phyloP scores from a whole-genome alignment of 495 filamentous ascomycete genomes.

The Lepraria neglecta region DNA sequence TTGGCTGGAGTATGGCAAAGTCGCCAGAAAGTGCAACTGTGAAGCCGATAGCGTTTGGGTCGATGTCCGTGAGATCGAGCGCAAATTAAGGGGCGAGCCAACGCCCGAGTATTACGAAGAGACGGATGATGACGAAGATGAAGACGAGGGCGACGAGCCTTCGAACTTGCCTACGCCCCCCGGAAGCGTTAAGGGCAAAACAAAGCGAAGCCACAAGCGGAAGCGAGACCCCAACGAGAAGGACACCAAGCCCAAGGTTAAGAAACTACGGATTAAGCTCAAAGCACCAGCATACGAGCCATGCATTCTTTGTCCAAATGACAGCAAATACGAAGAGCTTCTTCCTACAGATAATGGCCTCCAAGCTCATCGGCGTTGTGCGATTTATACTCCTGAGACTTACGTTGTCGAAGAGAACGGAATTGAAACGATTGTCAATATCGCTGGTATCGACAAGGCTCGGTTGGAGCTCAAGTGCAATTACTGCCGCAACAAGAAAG shows the following conservation, averaged over 20 bases:
- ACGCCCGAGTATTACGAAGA: conserved; percentile 83
- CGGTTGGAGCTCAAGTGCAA: conserved; percentile 87
- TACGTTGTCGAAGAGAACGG: conserved; percentile 68
- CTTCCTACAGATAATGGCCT: conserved; percentile 82
- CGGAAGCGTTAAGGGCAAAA: conserved; percentile 59
- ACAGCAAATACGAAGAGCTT: conserved; percentile 76
- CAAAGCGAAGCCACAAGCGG: conserved; percentile 51
- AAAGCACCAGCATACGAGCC: conserved; percentile 68
- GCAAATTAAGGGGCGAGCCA: conserved; percentile 83
- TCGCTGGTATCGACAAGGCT: conserved; percentile 75
- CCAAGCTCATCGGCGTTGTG: conserved; percentile 83
- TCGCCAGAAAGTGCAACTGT: conserved; percentile 97
- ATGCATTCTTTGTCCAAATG: conserved; percentile 92
- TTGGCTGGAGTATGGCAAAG: conserved; percentile 90
- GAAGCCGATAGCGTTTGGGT: conserved; percentile 97
- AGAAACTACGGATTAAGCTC: conserved; percentile 64
- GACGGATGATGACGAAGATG: conserved; percentile 64
- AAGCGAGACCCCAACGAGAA: conserved; percentile 47
- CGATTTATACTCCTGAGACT: conserved; percentile 86
- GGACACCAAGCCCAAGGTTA: conserved; percentile 56
- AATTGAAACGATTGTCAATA: conserved; percentile 66
- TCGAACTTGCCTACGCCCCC: conserved; percentile 74
- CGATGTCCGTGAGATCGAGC: conserved; percentile 88
- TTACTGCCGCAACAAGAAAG: conserved; percentile 87
- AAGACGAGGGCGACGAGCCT: conserved; percentile 58